Evolutionary conservation across 1,139 yeast species (phyloP).

Genomic region (Yamadazyma dushanensis): DNA sequence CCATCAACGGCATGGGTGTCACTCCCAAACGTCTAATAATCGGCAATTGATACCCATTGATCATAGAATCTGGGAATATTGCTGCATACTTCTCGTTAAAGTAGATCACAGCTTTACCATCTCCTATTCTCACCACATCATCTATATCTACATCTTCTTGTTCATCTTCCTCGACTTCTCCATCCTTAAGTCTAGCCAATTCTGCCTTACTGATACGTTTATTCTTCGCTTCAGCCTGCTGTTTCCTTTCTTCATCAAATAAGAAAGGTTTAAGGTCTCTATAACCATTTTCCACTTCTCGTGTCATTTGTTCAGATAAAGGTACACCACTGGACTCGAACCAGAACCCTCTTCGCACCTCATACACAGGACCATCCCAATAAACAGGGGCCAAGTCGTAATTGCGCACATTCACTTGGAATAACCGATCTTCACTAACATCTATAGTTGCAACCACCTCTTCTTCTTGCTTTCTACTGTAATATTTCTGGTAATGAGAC

Average conservation of each 20-base stretch:
- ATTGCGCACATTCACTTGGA: conserved; percentile 61
- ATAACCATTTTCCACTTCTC: conserved; percentile 61
- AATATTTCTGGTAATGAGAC: conserved; percentile 10
- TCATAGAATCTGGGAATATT: conserved; percentile 36
- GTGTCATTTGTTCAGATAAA: conserved; percentile 48
- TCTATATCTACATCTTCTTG: conserved; percentile 19
- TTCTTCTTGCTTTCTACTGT: neutral
- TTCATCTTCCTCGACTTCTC: conserved; percentile 9
- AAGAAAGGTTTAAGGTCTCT: conserved; percentile 31
- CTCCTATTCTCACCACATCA: conserved; percentile 32
- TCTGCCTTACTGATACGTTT: conserved; percentile 11
- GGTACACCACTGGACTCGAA: conserved; percentile 66
- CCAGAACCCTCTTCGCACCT: conserved; percentile 87
- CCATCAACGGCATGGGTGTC: conserved; percentile 29
- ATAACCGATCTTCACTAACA: conserved; percentile 81
- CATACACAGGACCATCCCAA: conserved; percentile 89
- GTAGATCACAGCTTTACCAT: conserved; percentile 34
- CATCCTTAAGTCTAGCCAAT: conserved; percentile 15
- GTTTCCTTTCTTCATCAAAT: conserved; percentile 18
- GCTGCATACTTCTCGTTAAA: conserved; percentile 36
- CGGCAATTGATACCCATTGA: conserved; percentile 35
- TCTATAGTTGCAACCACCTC: conserved; percentile 27
- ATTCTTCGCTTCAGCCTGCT: conserved; percentile 2
- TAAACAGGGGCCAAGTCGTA: conserved; percentile 67
- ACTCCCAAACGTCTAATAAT: conserved; percentile 41